phyloP scores from a whole-genome alignment of 2,329 filamentous ascomycete species.

The Trichophyton schoenleinii region DNA sequence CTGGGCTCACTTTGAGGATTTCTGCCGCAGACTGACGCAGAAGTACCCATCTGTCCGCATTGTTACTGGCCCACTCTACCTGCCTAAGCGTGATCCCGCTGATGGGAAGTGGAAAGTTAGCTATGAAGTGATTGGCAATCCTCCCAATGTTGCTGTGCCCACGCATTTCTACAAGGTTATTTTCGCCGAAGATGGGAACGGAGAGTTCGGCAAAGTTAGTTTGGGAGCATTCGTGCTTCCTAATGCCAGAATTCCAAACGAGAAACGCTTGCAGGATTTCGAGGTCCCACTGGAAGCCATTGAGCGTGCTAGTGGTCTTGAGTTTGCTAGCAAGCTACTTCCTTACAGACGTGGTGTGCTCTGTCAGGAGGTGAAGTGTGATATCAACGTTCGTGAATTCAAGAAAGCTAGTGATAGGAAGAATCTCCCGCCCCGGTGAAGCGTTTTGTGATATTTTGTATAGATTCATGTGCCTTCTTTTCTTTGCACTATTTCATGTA shows the following conservation, averaged over 20 bases:
- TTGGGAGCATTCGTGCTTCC: conserved; percentile 90
- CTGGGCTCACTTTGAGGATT: conserved; percentile 98
- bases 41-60: conserved; percentile 79
- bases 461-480: background rate
- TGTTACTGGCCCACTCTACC: conserved; percentile 85
- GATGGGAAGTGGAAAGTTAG: conserved; percentile 93
- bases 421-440: conserved; percentile 13
- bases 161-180: conserved; percentile 99
- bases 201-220: conserved; percentile 58
- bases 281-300: conserved; percentile 89
- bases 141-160: conserved; percentile 87
- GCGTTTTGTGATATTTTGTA: background rate
- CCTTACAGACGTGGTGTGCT: conserved; percentile 60
- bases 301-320: conserved; percentile 80
- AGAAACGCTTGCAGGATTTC: conserved; percentile 78
- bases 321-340: conserved; percentile 75
- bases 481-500: background rate
- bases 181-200: conserved; percentile 71
- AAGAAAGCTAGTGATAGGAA: conserved; percentile 43
- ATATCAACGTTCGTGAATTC: conserved; percentile 71
- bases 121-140: conserved; percentile 90
- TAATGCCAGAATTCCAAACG: conserved; percentile 77
- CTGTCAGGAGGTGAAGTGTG: conserved; percentile 76
- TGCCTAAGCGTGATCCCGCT: conserved; percentile 64
- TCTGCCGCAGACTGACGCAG: conserved; percentile 70